Evolutionary conservation across 345 rosid genomes (phyloP), one percentile per base, ranked within the genome.

Genomic region (Citrus maxima): DNA sequence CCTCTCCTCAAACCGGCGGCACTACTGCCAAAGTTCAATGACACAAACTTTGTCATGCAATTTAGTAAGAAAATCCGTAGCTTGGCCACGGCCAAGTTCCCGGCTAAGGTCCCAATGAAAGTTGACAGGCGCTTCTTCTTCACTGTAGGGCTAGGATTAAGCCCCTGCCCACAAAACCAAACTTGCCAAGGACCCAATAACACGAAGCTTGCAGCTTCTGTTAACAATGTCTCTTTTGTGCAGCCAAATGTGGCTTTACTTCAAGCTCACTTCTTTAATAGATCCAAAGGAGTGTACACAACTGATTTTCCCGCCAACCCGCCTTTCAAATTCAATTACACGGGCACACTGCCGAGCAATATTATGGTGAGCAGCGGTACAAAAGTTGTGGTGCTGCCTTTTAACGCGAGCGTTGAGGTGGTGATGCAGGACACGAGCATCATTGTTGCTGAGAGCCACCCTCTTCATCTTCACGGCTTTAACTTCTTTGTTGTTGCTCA

Each of bases 341-440:
- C 88, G 7, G 88, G 93, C 58, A 84, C 82, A 7, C 87, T 88
- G 1, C 91, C 88, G 0, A 78, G 55, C 27, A 88, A 85, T 56
- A 80, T 75, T 2, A 76, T 84, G 84, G 80, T 83, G 27, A 46
- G 51, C 6, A 82, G 58, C 10, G 93, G 87, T 16, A 89, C 93
- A 19, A 89, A 88, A 75, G 88, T 80, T 27, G 86, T 80, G 62
- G 84, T 58, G 19, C 60, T 89, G 30, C 84, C 80, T 2, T 88
- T 79, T 37, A 88, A 84, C 62, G 70, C 88, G 0, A 89, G 81
- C 18, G 91, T 86, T 49, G 91, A 89, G 83, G 61, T 89, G 54
- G 88, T 88, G 65, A 67, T 88, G 86, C 93, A 88, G 78, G 91
- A 85, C 37, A 89, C 91, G 2, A 80, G 89, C 80, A 84, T 88